Evolutionary conservation across 2,329 filamentous ascomycete species (phyloP).

Genomic region (Talaromyces atroroseus): DNA sequence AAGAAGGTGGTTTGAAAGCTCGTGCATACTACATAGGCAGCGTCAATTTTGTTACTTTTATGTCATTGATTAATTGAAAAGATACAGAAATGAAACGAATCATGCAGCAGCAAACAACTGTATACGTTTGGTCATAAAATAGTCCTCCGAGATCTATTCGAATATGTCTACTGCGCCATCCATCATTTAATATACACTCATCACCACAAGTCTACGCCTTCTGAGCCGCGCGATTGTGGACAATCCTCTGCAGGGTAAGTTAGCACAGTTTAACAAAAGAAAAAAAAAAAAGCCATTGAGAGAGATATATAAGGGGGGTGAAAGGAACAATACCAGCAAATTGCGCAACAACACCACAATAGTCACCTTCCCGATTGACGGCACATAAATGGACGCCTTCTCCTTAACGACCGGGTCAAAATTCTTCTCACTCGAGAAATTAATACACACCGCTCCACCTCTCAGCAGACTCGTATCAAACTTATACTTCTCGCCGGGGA

Average conservation of each 20-base stretch:
- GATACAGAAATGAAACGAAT: too few species aligned
- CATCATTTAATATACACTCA: neutral
- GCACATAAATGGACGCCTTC: conserved; percentile 93
- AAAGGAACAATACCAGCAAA: conserved; percentile 62
- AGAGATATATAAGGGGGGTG: too few species aligned
- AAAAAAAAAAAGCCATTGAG: too few species aligned
- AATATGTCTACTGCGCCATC: too few species aligned
- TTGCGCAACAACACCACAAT: conserved; percentile 89
- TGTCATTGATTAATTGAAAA: too few species aligned
- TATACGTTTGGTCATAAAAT: too few species aligned
- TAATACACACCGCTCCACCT: conserved; percentile 95
- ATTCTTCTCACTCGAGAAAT: conserved; percentile 94
- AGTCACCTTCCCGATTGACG: conserved; percentile 94
- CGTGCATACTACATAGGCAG: too few species aligned
- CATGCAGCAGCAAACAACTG: too few species aligned
- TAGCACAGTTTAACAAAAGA: neutral
- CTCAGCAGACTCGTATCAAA: conserved; percentile 76
- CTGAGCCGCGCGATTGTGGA: conserved; percentile 7
- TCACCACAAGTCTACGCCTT: conserved; percentile 5
- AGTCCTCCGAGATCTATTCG: too few species aligned
- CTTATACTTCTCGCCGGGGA: conserved; percentile 83
- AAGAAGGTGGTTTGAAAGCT: too few species aligned
- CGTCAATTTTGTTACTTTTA: too few species aligned
- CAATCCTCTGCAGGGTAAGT: neutral
- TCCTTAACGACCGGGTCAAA: conserved; percentile 88